phyloP scores from a whole-genome alignment of 2,329 filamentous ascomycete species.

The Cercospora brassicicola region DNA sequence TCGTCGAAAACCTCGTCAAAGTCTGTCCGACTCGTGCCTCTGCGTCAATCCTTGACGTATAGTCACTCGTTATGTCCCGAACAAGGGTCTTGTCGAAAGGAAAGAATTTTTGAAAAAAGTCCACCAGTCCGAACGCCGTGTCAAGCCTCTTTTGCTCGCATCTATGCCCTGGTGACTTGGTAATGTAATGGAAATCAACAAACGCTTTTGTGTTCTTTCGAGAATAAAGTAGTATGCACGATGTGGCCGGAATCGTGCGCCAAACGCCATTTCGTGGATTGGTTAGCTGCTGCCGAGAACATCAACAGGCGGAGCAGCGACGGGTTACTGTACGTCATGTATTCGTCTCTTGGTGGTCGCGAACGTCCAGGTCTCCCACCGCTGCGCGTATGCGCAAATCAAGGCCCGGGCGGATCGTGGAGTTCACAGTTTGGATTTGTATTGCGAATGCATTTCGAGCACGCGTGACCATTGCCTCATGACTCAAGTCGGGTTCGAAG shows the following conservation, averaged over 20 bases:
- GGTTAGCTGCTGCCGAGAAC: conserved; percentile 6
- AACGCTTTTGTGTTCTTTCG: conserved; percentile 12
- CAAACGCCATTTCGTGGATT: conserved; percentile 6
- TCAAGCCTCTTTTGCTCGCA: conserved; percentile 4
- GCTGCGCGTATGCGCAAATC: background rate
- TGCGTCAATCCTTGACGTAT: background rate
- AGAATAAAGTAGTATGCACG: conserved; percentile 5
- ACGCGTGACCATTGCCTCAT: background rate
- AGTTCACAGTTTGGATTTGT: background rate
- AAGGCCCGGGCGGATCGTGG: background rate
- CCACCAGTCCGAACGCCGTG: background rate
- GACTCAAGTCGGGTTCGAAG: conserved; percentile 55
- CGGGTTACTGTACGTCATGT: background rate
- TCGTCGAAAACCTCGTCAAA: background rate
- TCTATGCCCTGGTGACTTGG: conserved; percentile 7
- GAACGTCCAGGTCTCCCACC: background rate
- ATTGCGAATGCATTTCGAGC: background rate
- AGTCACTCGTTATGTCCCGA: background rate
- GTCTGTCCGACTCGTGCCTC: background rate
- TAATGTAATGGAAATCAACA: background rate
- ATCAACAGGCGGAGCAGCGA: conserved; percentile 8
- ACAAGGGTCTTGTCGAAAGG: background rate
- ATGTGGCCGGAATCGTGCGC: background rate
- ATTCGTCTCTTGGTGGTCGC: background rate
- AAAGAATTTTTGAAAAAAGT: background rate